Evolutionary conservation across 176 grass and related monocot species (phyloP), one percentile per base, ranked within the genome.

Genomic region (Oryza rufipogon): DNA sequence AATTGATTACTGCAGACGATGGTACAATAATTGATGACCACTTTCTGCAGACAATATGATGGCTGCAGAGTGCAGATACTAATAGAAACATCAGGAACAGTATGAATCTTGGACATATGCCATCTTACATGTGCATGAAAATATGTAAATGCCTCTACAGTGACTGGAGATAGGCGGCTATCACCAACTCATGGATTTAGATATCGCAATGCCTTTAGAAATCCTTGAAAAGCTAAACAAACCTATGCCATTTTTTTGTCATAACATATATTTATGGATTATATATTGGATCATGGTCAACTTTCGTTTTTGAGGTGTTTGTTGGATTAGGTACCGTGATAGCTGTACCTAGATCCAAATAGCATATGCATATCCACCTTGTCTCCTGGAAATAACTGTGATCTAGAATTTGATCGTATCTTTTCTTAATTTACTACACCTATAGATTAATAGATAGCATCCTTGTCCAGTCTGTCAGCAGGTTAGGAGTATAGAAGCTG

Each of bases 291-390:
- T 74, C 33, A 23, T 70, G 42, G n/a, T 25, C 64, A 75, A 23
- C 36, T 61, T 47, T 58, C 30, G 4, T 44, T 15, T 38, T 61
- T 30, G 67, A 17, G 23, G 19, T 12, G 25, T 9, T 69, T 0
- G 5, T 44, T 71, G 72, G 66, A 71, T 70, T 85, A 32, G 71
- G 51, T 80, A 63, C 16, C 10, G 13, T 63, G 39, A 52, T 76
- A 54, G 77, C 20, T 85, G 76, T 68, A 58, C 60, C 68, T 54
- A 84, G 34, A 69, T 85, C 16, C 47, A 9, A n/a, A 70, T 69
- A 19, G 7, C 61, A 70, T 32, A 32, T 32, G 30, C 30, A 32
- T 32, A 32, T 56, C 51, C 0, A 11, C 54, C 4, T 70, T 75
- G 17, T 47, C 39, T 79, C n/a, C 19, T 65, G 36, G 22, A 46